These are phyloP conservation scores for Teratosphaeria nubilosa DNA, from an alignment of 2,329 filamentous ascomycete genomes.

Conservation along the genomic window DNA sequence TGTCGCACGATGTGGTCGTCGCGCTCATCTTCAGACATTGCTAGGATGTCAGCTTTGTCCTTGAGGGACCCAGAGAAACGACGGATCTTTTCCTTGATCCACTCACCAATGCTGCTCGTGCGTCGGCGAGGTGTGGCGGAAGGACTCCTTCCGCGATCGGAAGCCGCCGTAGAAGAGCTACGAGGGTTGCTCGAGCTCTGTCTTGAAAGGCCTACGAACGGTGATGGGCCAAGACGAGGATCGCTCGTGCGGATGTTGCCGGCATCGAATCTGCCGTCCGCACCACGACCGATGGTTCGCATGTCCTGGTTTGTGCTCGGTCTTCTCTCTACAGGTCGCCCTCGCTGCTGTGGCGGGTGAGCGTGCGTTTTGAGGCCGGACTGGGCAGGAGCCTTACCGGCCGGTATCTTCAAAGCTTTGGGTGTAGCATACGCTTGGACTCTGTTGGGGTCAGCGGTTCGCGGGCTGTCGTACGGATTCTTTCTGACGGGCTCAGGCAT, in stretches of 20 bases:
- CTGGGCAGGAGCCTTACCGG: neutral
- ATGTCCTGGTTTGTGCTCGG: neutral
- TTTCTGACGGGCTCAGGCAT: neutral
- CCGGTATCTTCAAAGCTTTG: neutral
- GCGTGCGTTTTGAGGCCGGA: neutral
- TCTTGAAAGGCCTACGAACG: neutral
- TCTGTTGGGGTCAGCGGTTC: neutral
- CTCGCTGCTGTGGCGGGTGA: neutral
- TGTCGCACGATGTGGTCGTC: neutral
- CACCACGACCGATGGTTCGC: neutral
- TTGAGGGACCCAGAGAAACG: conserved; percentile 2
- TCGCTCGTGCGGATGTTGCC: neutral
- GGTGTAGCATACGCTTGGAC: neutral
- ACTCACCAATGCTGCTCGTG: neutral
- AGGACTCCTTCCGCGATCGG: neutral
- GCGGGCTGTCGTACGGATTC: neutral
- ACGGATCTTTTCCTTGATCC: neutral
- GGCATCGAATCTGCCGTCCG: conserved; percentile 1
- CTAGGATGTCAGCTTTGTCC: conserved; percentile 3
- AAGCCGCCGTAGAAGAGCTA: neutral
- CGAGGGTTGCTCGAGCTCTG: neutral
- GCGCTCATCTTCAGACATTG: conserved; percentile 1
- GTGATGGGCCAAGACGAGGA: neutral
- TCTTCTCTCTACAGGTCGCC: neutral
- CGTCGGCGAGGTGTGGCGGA: neutral